Percentiles rank a stretch among this genome's conserved stretches.
These are phyloP conservation scores for Chaetomium strumarium DNA, from an alignment of 2,329 filamentous ascomycete species.

Conservation along the genomic window DNA sequence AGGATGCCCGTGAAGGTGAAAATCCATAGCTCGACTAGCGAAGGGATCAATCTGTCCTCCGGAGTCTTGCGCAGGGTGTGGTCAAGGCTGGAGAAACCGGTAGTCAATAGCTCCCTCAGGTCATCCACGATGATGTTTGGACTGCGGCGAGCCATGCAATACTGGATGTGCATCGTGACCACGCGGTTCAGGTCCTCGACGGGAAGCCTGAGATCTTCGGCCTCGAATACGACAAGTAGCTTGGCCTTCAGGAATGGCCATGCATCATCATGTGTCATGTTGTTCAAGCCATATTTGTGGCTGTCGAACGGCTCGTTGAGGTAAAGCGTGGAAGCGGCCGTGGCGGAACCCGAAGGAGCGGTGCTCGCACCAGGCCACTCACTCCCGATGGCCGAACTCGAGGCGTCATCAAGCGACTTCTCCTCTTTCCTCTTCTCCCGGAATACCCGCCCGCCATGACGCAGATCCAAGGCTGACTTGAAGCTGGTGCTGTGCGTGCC, in stretches of 20 bases:
- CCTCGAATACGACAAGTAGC: constrained; percentile 72
- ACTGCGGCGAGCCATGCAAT: constrained; percentile 67
- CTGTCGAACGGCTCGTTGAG: constrained; percentile 48
- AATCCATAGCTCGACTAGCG: constrained; percentile 90
- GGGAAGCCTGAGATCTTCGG: constrained; percentile 71
- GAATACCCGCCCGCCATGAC: constrained; percentile 69
- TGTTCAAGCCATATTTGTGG: constrained; percentile 58
- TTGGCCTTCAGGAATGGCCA: constrained; percentile 77
- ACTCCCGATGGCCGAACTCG: constrained; percentile 30
- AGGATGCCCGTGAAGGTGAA: constrained; percentile 85
- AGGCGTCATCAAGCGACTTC: constrained; percentile 48
- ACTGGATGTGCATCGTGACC: constrained; percentile 72
- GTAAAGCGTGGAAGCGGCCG: constrained; percentile 41
- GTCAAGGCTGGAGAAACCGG: constrained; percentile 81
- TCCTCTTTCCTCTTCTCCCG: constrained; percentile 78
- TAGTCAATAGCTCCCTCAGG: constrained; percentile 65
- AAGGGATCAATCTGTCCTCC: constrained; percentile 83
- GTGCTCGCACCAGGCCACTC: constrained; percentile 52
- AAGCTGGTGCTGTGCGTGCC: constrained; percentile 61
- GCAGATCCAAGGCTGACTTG: constrained; percentile 73
- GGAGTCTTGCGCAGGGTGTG: constrained; percentile 71
- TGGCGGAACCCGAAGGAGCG: constrained; percentile 35
- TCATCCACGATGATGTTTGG: constrained; percentile 71
- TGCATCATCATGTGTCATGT: constrained; percentile 70
- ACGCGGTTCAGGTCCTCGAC: constrained; percentile 79